phyloP scores from a whole-genome alignment of 768 basidiomycete species.

The Tylopilus felleus region DNA sequence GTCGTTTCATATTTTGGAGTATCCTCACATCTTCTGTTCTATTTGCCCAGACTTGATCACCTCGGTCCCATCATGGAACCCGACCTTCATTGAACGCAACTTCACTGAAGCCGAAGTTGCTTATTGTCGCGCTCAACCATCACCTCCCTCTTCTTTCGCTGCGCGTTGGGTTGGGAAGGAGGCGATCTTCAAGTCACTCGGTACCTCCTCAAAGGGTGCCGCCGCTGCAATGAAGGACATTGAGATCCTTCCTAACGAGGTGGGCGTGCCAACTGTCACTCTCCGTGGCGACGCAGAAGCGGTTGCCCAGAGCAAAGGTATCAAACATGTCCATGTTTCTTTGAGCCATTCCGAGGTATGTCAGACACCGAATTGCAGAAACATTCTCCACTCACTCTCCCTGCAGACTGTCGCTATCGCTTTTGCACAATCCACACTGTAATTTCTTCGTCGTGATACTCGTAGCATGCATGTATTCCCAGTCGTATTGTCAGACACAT shows the following conservation, averaged over 20 bases:
- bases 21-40: conserved; percentile 1
- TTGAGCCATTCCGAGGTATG: conserved; percentile 90
- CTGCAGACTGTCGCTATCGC: conserved; percentile 77
- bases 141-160: conserved; percentile 86
- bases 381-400: conserved; percentile 17
- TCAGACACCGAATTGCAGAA: conserved; percentile 13
- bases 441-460: conserved; percentile 1
- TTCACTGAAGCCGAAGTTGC: conserved; percentile 86
- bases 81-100: conserved; percentile 85
- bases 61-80: conserved; percentile 84
- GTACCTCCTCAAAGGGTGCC: conserved; percentile 86
- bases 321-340: conserved; percentile 75
- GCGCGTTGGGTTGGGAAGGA: conserved; percentile 98
- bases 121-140: conserved; percentile 87
- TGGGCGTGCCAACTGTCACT: conserved; percentile 75
- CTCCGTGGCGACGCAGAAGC: conserved; percentile 78
- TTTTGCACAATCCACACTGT: conserved; percentile 70
- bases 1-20: neutral
- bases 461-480: conserved; percentile 5
- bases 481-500: neutral
- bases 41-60: conserved; percentile 79
- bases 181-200: conserved; percentile 94
- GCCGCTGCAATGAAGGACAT: conserved; percentile 96
- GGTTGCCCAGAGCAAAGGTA: conserved; percentile 68
- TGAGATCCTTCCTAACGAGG: conserved; percentile 78